phyloP scores from a whole-genome alignment of 2,329 filamentous ascomycete genomes.

The Annulohypoxylon truncatum region DNA sequence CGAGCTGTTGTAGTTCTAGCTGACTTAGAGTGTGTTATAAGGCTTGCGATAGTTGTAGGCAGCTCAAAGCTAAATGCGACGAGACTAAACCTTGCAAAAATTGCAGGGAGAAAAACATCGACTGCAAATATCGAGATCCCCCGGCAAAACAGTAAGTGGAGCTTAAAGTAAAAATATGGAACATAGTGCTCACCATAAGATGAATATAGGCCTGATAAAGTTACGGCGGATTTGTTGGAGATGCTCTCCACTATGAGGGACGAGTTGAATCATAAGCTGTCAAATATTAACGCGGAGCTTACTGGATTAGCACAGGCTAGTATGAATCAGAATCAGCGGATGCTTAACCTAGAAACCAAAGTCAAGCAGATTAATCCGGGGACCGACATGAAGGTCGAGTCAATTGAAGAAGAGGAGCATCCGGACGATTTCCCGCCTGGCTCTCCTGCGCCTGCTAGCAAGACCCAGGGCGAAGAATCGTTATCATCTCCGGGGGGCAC shows the following conservation, averaged over 20 bases:
- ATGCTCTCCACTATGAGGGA: constrained; percentile 55
- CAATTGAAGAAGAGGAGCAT: constrained; percentile 49
- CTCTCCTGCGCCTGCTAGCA: constrained; percentile 38
- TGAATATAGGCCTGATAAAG: constrained; percentile 65
- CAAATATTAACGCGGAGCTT: constrained; percentile 48
- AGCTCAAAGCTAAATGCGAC: constrained; percentile 91
- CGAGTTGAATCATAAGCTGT: constrained; percentile 53
- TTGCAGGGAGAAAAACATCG: constrained; percentile 86
- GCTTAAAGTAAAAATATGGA: background rate
- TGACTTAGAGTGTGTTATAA: constrained; percentile 54
- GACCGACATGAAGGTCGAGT: constrained; percentile 48
- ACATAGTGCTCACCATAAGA: constrained; percentile 15
- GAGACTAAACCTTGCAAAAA: constrained; percentile 86
- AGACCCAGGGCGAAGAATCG: constrained; percentile 40
- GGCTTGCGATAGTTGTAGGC: constrained; percentile 91
- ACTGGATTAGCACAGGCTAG: constrained; percentile 29
- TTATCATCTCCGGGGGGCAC: constrained; percentile 49
- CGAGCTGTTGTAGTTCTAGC: constrained; percentile 6
- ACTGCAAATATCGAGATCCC: constrained; percentile 90
- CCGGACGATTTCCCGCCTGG: constrained; percentile 40
- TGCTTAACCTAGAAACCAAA: constrained; percentile 55
- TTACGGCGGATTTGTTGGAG: constrained; percentile 69
- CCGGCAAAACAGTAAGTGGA: constrained; percentile 85
- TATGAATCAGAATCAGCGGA: constrained; percentile 45
- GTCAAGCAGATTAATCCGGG: constrained; percentile 45